These are phyloP conservation scores for Citrus sinensis DNA, from an alignment of 345 rosid species.

Conservation along the genomic window DVS_A1.0 CM039162.1:6845001-6845500, in stretches of 20 bases:
- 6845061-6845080: constrained; percentile 14
- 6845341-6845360: constrained; percentile 31
- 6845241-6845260: constrained; percentile 47
- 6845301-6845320: constrained; percentile 22
- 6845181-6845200: constrained; percentile 27
- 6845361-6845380: constrained; percentile 6
- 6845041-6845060: constrained; percentile 8
- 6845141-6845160: constrained; percentile 33
- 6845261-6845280: constrained; percentile 4
- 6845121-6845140: constrained; percentile 48
- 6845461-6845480: constrained; percentile 72
- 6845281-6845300: neutral
- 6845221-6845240: constrained; percentile 26
- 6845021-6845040: constrained; percentile 8
- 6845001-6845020: neutral
- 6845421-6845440: constrained; percentile 6
- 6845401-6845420: constrained; percentile 14
- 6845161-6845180: constrained; percentile 30
- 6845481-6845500: constrained; percentile 48
- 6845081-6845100: constrained; percentile 26
- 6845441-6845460: constrained; percentile 24
- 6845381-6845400: constrained; percentile 13
- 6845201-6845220: constrained; percentile 27
- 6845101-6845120: constrained; percentile 11
- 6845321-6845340: constrained; percentile 30